Base-by-base conservation (phyloP, 2,329 filamentous ascomycete genomes). In the Neonectria neomacrospora region DNA sequence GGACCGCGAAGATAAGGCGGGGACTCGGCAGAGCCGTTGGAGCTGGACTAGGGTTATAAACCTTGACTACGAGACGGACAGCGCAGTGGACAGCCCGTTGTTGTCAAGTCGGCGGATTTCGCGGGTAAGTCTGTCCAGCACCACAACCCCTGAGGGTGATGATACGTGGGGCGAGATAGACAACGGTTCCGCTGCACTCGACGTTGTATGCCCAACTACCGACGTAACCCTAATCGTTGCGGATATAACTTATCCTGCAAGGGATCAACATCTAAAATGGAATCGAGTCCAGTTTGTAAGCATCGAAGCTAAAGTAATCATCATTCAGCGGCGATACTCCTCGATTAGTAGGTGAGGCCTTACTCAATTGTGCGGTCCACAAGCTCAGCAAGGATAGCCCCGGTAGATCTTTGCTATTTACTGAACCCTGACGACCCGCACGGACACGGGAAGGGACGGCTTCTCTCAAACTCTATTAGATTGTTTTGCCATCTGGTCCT, bases 41-140 rank as follows among this genome's bases (percentile, higher is more conserved):
- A 26, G 42, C 22, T 48, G 22, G 4, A 48, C 44, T 18, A 48
- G 44, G 44, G 44, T 2, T 30, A 30, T 26, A 48, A 48, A 48
- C 23, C 23, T 48, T 28, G 30, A 48, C 18, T 30, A 48, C 44
- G 44, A 48, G 23, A 48, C 44, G 28, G 12, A 11, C 50, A 45
- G n/a, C 6, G 37, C 48, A 7, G 5, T 28, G 12, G 14, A 18
- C 18, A 30, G 39, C 9, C 14, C 22, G 16, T 23, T 9, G 12
- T 16, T 2, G 26, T 9, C n/a, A 44, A 44, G 53, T 22, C 53
- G 18, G 47, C 47, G 14, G 20, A 28, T 51, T 51, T 37, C 23
- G 48, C 48, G 48, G 48, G 16, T 51, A 51, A 32, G 48, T n/a
- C 32, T 51, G 48, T 16, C n/a, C 20, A 34, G 48, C 20, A 26